phyloP scores from a whole-genome alignment of 164 flowering plant species.

The Chimonanthus salicifolius region DNA sequence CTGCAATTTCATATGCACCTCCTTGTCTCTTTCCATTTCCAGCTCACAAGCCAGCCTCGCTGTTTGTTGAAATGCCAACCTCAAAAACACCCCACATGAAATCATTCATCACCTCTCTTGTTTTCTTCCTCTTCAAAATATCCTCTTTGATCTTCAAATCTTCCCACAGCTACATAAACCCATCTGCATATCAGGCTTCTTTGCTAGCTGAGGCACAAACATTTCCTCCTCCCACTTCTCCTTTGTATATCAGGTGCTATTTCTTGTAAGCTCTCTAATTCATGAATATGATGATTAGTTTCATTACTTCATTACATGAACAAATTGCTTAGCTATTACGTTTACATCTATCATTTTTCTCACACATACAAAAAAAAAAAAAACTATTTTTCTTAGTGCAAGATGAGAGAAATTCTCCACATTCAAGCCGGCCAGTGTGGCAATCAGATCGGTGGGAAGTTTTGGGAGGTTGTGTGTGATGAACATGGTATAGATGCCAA shows the following conservation, averaged over 20 bases:
- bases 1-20: slow-evolving; percentile 3
- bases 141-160: background rate
- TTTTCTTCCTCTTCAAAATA: background rate
- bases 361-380: too few species aligned
- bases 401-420: slow-evolving; percentile 26
- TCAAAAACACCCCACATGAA: slow-evolving; percentile 29
- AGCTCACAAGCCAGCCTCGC: slow-evolving; percentile 28
- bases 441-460: slow-evolving; percentile 24
- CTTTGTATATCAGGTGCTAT: too few species aligned
- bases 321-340: too few species aligned
- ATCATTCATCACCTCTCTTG: slow-evolving; percentile 16
- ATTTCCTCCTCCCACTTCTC: too few species aligned
- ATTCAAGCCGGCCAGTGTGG: slow-evolving; percentile 26
- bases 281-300: too few species aligned
- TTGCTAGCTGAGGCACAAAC: background rate
- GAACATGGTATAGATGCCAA: slow-evolving; percentile 16
- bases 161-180: slow-evolving; percentile 10
- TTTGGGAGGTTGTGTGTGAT: background rate
- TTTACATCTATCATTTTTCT: too few species aligned
- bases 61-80: slow-evolving; percentile 25
- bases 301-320: too few species aligned
- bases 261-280: too few species aligned
- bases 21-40: slow-evolving; percentile 30
- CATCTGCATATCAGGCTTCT: slow-evolving; percentile 2
- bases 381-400: background rate